Percentiles rank a stretch among this genome's conserved stretches.
Conservation (phyloP, 2,329 filamentous ascomycete species). For the Xylariaceae sp. region DNA sequence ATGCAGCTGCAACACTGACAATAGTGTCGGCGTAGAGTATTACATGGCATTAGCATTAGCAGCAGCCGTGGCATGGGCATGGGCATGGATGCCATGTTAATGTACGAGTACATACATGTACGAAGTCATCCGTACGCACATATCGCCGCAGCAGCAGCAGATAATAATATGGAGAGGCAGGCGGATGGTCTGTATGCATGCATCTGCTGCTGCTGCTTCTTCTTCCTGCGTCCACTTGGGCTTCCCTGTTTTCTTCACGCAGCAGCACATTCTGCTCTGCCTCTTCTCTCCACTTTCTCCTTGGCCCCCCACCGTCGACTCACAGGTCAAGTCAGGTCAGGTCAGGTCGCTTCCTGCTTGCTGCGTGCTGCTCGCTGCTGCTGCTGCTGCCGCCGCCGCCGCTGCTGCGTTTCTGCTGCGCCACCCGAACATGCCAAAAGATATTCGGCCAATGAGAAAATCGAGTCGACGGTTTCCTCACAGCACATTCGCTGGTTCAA, state of each 20-base stretch:
- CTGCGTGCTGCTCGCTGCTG: neutral
- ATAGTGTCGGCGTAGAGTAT: neutral
- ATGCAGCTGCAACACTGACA: neutral
- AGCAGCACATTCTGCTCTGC: too few species aligned
- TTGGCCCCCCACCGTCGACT: neutral
- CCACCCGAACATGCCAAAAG: conserved; percentile 12
- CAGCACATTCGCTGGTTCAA: conserved; percentile 17
- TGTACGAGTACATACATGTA: neutral
- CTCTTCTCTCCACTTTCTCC: neutral
- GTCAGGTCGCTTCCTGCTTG: neutral
- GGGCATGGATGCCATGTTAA: too few species aligned
- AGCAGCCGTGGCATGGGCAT: too few species aligned
- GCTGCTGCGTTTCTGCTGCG: conserved; percentile 2
- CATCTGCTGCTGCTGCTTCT: neutral
- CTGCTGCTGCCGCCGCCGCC: neutral
- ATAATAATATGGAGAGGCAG: conserved; percentile 4
- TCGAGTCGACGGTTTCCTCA: conserved; percentile 13
- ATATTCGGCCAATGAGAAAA: conserved; percentile 12
- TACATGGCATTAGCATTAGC: neutral
- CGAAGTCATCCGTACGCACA: neutral
- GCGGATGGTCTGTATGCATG: neutral
- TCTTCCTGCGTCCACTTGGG: neutral
- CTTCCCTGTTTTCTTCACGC: too few species aligned
- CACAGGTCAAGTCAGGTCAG: too few species aligned
- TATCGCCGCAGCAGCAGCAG: neutral